Percentiles rank a stretch among this genome's conserved stretches.
phyloP scores from a whole-genome alignment of 495 filamentous ascomycete species.

The Xylaria curta region DNA sequence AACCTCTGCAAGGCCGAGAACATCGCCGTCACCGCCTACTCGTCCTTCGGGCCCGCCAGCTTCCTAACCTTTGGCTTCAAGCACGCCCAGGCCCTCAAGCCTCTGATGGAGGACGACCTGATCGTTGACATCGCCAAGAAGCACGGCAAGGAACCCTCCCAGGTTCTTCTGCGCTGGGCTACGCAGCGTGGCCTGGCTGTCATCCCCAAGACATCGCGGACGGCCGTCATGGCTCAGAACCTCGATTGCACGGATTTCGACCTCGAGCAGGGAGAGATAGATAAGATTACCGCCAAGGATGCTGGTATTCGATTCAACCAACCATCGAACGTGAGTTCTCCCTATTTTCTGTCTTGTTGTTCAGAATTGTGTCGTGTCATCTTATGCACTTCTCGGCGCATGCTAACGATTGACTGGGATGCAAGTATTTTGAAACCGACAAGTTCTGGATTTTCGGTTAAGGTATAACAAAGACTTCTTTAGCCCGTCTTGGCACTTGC shows the following conservation, averaged over 20 bases:
- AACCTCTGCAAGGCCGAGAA: slow-evolving; percentile 72
- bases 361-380: neutral
- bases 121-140: slow-evolving; percentile 72
- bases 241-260: slow-evolving; percentile 73
- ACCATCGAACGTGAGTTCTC: slow-evolving; percentile 66
- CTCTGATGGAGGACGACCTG: slow-evolving; percentile 71
- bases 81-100: slow-evolving; percentile 68
- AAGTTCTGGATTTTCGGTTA: slow-evolving; percentile 61
- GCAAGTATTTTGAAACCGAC: slow-evolving; percentile 58
- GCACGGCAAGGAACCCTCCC: slow-evolving; percentile 76
- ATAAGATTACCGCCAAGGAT: slow-evolving; percentile 71
- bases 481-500: slow-evolving; percentile 10
- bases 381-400: neutral
- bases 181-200: slow-evolving; percentile 93
- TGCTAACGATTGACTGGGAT: slow-evolving; percentile 27
- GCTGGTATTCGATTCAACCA: slow-evolving; percentile 81
- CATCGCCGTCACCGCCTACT: slow-evolving; percentile 87
- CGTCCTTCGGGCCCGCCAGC: slow-evolving; percentile 83
- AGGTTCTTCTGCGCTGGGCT: slow-evolving; percentile 89
- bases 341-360: slow-evolving; percentile 38
- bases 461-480: slow-evolving; percentile 24
- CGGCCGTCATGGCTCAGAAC: slow-evolving; percentile 61
- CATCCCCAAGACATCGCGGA: slow-evolving; percentile 84
- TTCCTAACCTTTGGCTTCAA: slow-evolving; percentile 81
- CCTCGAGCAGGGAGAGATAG: slow-evolving; percentile 68